These are phyloP conservation scores for Colletotrichum neosansevieriae DNA, from an alignment of 2,329 filamentous ascomycete genomes.

Conservation along the genomic window DNA sequence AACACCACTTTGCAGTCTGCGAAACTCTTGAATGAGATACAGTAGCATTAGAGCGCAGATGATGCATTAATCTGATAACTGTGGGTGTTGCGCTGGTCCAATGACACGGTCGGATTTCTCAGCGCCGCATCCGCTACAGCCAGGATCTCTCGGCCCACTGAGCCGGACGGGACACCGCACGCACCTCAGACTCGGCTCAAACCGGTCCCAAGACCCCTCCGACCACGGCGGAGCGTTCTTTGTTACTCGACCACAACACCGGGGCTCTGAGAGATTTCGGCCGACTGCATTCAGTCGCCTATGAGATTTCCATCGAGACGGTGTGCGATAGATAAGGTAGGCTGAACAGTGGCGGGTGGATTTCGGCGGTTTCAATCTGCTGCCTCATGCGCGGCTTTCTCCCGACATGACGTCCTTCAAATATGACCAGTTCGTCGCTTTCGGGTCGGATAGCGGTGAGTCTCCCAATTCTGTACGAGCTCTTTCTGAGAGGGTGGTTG, in stretches of 20 bases:
- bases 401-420: slow-evolving; percentile 31
- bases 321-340: background rate
- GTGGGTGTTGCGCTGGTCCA: slow-evolving; percentile 26
- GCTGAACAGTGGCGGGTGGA: background rate
- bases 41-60: too few relatives aligned
- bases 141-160: slow-evolving; percentile 25
- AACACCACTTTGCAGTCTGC: too few relatives aligned
- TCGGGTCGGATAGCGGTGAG: slow-evolving; percentile 61
- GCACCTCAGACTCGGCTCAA: slow-evolving; percentile 1
- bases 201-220: slow-evolving; percentile 26
- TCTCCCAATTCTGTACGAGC: background rate
- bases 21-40: too few relatives aligned
- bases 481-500: too few relatives aligned
- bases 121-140: slow-evolving; percentile 14
- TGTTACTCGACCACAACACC: slow-evolving; percentile 1
- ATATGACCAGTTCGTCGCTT: slow-evolving; percentile 56
- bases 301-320: background rate
- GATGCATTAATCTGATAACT: background rate
- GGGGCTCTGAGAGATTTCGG: background rate
- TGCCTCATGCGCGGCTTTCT: background rate
- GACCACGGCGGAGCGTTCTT: slow-evolving; percentile 25
- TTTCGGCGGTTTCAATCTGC: too few relatives aligned
- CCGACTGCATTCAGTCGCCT: background rate
- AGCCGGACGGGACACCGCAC: slow-evolving; percentile 22
- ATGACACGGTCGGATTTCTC: background rate